Evolutionary conservation across 2,329 filamentous ascomycete genomes (phyloP).

Genomic region (Alternaria arborescens): DNA sequence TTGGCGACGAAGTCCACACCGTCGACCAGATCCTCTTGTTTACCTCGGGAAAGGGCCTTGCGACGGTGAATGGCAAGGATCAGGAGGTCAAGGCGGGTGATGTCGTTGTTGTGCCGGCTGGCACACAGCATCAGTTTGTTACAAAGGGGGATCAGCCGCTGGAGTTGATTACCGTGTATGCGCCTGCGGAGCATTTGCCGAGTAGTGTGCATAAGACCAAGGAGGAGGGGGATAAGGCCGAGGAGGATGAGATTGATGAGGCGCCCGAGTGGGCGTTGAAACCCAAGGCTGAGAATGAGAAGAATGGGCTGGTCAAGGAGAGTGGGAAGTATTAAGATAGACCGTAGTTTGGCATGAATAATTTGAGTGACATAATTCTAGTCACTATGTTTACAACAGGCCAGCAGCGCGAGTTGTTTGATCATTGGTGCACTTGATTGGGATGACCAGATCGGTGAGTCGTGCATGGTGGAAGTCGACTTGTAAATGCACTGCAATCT

Average conservation of each 20-base stretch:
- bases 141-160: slow-evolving; percentile 68
- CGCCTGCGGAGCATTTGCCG: slow-evolving; percentile 68
- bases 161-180: slow-evolving; percentile 70
- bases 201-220: slow-evolving; percentile 69
- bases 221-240: slow-evolving; percentile 68
- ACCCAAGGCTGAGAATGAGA: slow-evolving; percentile 67
- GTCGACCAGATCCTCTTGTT: slow-evolving; percentile 73
- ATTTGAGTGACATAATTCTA: not conserved
- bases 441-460: no score
- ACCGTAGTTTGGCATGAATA: not conserved
- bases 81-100: slow-evolving; percentile 65
- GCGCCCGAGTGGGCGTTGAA: slow-evolving; percentile 67
- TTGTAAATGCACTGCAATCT: no score
- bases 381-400: no score
- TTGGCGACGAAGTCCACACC: slow-evolving; percentile 71
- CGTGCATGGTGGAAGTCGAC: no score
- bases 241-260: slow-evolving; percentile 68
- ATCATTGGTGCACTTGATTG: no score
- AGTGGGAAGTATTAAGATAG: slow-evolving; percentile 41
- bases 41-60: slow-evolving; percentile 66
- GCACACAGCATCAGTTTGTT: slow-evolving; percentile 72
- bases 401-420: no score
- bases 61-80: slow-evolving; percentile 67
- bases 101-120: slow-evolving; percentile 69
- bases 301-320: slow-evolving; percentile 62